Evolutionary conservation across 202 grass and related monocot species (phyloP), one percentile per base, ranked within the genome.

Genomic region (Carex arenaria): DNA sequence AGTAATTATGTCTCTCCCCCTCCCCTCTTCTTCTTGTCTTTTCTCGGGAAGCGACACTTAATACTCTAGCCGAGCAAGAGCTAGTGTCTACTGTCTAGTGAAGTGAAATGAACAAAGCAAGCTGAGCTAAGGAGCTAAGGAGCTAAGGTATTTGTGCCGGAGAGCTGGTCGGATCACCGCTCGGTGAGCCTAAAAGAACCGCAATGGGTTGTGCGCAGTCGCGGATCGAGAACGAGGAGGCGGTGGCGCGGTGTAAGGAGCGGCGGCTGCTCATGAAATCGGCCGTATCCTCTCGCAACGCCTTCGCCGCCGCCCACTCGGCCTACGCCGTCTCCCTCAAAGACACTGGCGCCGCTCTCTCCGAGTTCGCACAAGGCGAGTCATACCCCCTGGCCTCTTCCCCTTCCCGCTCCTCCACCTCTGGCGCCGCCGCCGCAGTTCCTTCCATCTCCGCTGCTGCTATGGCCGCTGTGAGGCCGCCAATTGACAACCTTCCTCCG

Each of bases 211-310:
- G 96, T 85, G 89, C 89, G 63, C 96, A 95, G 78, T 98, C 96
- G 82, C 88, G 91, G 85, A 93, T 99, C 84, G 93, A 99, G 80
- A 94, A 99, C 70, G 93, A 99, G 85, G 93, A 99, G 88, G 86
- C 89, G 52, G 96, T 99, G 71, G 88, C 85, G 83, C 86, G 89
- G 11, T 99, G 96, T 86, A 99, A 92, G 89, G 96, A 95, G 80
- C 88, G 93, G 72, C 83, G 93, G 9, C 91, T 93, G 62, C 77
- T 60, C 40, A 99, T 99, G 93, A 93, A 93, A 85, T 31, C 77
- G 12, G 93, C 91, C 32, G 93, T 99, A 3, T 75, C 73, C 12
- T 86, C 83, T 31, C 93, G 96, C 51, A 95, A 93, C 89, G 91
- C 91, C 34, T 99, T 99, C 89, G 91, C 96, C 0, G 88, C 91